Conservation (phyloP, 2,329 filamentous ascomycete species). For the Fusarium agapanthi region DNA sequence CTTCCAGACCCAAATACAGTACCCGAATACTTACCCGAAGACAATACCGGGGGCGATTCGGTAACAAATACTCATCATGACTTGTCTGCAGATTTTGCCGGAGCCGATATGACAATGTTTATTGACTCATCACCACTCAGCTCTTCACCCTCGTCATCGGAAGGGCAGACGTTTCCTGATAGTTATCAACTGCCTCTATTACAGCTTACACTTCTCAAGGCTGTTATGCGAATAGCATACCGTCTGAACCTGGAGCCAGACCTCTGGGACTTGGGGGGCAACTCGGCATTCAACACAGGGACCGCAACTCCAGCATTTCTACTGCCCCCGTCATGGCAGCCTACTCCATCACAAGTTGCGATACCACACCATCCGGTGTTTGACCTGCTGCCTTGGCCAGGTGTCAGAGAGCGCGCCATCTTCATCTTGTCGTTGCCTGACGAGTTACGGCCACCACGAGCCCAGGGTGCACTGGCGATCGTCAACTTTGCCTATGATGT, state of each 20-base stretch:
- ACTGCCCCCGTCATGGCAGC: conserved; percentile 58
- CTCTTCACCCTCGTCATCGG: conserved; percentile 27
- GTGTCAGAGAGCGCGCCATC: conserved; percentile 61
- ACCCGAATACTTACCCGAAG: conserved; percentile 15
- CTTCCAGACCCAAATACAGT: conserved; percentile 16
- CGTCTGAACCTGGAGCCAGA: conserved; percentile 53
- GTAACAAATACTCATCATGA: not conserved
- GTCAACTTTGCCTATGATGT: conserved; percentile 65
- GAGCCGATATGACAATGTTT: conserved; percentile 24
- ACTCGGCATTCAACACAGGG: conserved; percentile 56
- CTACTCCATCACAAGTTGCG: conserved; percentile 58
- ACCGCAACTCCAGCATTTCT: conserved; percentile 45
- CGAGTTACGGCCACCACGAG: conserved; percentile 56
- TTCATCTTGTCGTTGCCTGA: conserved; percentile 60
- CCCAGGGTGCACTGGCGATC: conserved; percentile 57
- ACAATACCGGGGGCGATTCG: conserved; percentile 1
- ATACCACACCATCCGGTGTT: conserved; percentile 66
- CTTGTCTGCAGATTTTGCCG: not conserved
- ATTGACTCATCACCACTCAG: conserved; percentile 36
- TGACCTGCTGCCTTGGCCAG: conserved; percentile 67
- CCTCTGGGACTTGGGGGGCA: conserved; percentile 57
- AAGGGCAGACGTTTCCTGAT: conserved; percentile 50
- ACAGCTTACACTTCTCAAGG: conserved; percentile 59
- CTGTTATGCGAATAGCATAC: conserved; percentile 56
- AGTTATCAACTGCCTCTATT: conserved; percentile 58